Conservation (phyloP, 108 stramenopile genomes). For the Chaetoceros tenuissimus region DNA sequence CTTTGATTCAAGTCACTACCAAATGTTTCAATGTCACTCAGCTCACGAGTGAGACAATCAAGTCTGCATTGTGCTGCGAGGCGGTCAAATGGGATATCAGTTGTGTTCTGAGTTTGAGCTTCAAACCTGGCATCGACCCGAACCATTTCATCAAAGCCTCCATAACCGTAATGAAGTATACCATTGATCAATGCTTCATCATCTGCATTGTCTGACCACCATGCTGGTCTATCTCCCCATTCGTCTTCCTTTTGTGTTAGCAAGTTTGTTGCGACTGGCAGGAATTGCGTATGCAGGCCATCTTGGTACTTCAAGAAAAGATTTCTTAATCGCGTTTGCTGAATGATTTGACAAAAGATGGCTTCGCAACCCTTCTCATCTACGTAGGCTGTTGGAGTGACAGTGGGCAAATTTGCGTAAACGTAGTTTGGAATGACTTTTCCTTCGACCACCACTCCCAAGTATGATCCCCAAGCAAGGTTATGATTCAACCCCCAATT, state of each 20-base stretch:
- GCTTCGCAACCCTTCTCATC: constrained; percentile 54
- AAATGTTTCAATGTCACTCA: constrained; percentile 30
- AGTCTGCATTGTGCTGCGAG: constrained; percentile 24
- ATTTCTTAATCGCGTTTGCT: constrained; percentile 54
- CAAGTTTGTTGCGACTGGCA: constrained; percentile 35
- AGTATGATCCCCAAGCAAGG: constrained; percentile 18
- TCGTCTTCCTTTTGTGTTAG: constrained; percentile 27
- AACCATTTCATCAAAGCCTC: constrained; percentile 33
- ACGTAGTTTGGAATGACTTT: constrained; percentile 1
- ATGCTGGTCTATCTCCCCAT: constrained; percentile 56
- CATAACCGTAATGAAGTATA: constrained; percentile 36
- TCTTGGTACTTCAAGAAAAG: constrained; percentile 40
- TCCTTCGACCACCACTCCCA: constrained; percentile 17
- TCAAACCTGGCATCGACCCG: constrained; percentile 15
- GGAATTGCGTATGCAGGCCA: constrained; percentile 18
- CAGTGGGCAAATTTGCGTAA: not conserved
- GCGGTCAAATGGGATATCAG: constrained; percentile 17
- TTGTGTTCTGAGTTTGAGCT: constrained; percentile 12
- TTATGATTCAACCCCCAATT: constrained; percentile 58
- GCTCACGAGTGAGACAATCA: constrained; percentile 38
- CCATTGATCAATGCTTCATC: constrained; percentile 30
- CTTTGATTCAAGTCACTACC: too few relatives aligned
- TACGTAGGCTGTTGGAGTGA: constrained; percentile 32
- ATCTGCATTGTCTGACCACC: constrained; percentile 31
- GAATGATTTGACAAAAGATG: constrained; percentile 50